Evolutionary conservation across 768 basidiomycete genomes (phyloP).

Genomic region (Leccinum subgranulosum): DNA sequence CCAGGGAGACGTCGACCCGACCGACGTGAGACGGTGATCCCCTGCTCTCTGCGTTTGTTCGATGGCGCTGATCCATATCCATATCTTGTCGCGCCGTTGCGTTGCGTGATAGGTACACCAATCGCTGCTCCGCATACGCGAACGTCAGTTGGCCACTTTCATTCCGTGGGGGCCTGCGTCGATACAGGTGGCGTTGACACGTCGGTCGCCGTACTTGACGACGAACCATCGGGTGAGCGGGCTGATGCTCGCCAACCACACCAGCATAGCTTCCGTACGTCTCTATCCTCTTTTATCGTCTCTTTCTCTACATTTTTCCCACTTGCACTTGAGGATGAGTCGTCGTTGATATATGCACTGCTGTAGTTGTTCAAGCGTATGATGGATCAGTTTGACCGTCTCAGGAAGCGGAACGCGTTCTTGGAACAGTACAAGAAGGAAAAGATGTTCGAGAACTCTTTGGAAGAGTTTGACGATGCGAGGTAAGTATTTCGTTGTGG

Average conservation of each 20-base stretch:
- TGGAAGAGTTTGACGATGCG: conserved; percentile 98
- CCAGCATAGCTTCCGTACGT: conserved; percentile 92
- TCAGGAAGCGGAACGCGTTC: conserved; percentile 88
- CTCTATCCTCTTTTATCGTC: neutral
- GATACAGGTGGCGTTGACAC: conserved; percentile 94
- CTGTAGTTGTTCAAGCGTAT: conserved; percentile 89
- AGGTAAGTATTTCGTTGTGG: conserved; percentile 46
- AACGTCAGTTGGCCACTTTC: conserved; percentile 94
- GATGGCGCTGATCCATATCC: neutral
- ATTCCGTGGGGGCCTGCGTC: conserved; percentile 99
- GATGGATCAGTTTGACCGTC: conserved; percentile 90
- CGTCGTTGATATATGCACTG: neutral
- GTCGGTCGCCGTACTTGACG: conserved; percentile 83
- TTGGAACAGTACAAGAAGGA: conserved; percentile 98
- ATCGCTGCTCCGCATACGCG: conserved; percentile 93
- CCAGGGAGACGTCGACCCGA: conserved; percentile 97
- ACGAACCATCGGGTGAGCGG: conserved; percentile 95
- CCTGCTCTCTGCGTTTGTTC: neutral
- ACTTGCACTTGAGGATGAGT: neutral
- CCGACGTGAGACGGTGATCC: conserved; percentile 58
- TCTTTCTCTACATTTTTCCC: neutral
- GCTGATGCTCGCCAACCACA: conserved; percentile 98
- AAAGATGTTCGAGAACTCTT: conserved; percentile 86
- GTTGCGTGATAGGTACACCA: conserved; percentile 74
- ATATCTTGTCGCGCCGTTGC: neutral